Base-by-base conservation (phyloP, 257 asterid species). In the Cinchona pubescens region DNA sequence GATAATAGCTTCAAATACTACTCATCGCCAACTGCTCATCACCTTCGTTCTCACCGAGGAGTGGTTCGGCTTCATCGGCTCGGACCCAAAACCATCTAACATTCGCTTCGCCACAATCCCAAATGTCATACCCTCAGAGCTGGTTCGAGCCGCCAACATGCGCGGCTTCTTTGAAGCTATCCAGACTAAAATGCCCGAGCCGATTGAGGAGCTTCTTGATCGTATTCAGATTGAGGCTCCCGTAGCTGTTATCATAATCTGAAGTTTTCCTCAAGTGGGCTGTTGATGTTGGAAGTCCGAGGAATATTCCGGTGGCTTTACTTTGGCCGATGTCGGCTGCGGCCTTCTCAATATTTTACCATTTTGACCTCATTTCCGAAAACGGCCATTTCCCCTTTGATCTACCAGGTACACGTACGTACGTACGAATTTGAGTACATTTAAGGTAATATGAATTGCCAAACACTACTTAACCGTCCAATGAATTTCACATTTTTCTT, bases 271-370 rank as follows among this genome's bases (percentile, higher is more conserved):
- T 91, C 79, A 45, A 71, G 27, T 91, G 97, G 97, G 92, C 89
- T 7, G 75, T 87, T 30, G 86, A 83, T 35, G 45, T 85, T 11
- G 96, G 91, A 32, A 78, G 82, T 5, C 81, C 88, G 85, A 85
- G 85, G 83, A 83, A 83, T 78, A 87, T 91, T 79, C 92, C 91
- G 75, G 92, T 91, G 76, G 96, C 96, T 18, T 86, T 91, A 15
- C 72, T 88, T 34, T 91, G 96, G 97, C 69, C 94, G 66, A 88
- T 87, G 94, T 90, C 96, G 35, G 88, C 89, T 0, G 73, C 86
- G 6, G 90, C 85, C 7, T 91, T 90, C 75, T 79, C 91, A 5
- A 38, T 83, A 0, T 82, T 86, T 79, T 74, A 87, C 84, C 88
- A 90, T 79, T 82, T 76, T 81, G 83, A 89, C 80, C 86, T 85